phyloP scores from a whole-genome alignment of 352 stramenopile species.

The Globisporangium viniferum region DNA sequence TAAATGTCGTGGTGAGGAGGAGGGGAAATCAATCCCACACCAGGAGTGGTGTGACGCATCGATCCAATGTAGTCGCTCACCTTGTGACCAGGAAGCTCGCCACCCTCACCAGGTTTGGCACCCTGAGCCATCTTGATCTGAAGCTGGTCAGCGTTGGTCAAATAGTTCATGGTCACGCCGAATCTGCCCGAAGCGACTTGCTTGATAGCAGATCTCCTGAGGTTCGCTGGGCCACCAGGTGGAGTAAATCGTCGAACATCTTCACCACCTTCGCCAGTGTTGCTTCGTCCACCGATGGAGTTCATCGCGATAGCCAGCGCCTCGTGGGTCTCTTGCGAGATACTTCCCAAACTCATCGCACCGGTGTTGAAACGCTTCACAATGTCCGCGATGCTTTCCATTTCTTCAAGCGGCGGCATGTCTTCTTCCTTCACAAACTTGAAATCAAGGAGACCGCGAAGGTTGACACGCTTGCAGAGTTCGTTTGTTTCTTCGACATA shows the following conservation, averaged over 20 bases:
- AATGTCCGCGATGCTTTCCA: conserved; percentile 92
- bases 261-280: conserved; percentile 96
- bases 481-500: conserved; percentile 92
- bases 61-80: conserved; percentile 95
- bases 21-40: conserved; percentile 95
- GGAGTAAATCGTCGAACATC: conserved; percentile 79
- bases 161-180: conserved; percentile 96
- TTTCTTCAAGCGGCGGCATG: conserved; percentile 89
- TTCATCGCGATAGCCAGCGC: conserved; percentile 96
- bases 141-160: conserved; percentile 96
- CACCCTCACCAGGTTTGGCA: conserved; percentile 95
- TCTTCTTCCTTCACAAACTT: conserved; percentile 89
- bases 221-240: conserved; percentile 37
- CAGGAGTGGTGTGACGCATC: conserved; percentile 95
- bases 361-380: conserved; percentile 96
- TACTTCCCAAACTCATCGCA: conserved; percentile 95
- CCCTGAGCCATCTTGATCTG: conserved; percentile 99
- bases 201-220: conserved; percentile 92
- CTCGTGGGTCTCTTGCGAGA: conserved; percentile 95
- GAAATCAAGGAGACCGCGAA: conserved; percentile 94
- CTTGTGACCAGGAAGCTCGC: conserved; percentile 96
- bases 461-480: conserved; percentile 84
- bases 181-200: conserved; percentile 95
- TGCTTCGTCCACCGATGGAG: conserved; percentile 90
- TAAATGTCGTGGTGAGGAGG: conserved; percentile 98